A percentile compares a stretch with the other conserved stretches of the same genome.
Evolutionary conservation across 116 monocot species (phyloP).

Genomic region (Cymodocea nodosa): DNA sequence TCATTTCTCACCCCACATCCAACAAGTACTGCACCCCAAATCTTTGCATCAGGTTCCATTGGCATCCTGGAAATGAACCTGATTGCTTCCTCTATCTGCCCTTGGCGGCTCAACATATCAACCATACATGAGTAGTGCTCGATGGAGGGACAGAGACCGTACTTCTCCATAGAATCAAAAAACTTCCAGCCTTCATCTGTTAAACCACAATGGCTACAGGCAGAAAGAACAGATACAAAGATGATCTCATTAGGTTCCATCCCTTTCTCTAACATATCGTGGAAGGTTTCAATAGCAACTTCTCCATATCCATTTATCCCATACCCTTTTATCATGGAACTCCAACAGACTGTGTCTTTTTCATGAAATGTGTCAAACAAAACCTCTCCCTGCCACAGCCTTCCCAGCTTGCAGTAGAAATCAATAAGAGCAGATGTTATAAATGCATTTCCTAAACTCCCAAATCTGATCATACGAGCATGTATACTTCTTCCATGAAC

Average conservation of each 20-base stretch:
- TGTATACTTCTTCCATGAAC: constrained; percentile 33
- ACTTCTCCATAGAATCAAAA: constrained; percentile 40
- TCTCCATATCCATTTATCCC: constrained; percentile 42
- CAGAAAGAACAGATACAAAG: constrained; percentile 40
- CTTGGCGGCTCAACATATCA: constrained; percentile 41
- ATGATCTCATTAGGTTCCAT: constrained; percentile 32
- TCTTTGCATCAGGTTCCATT: constrained; percentile 26
- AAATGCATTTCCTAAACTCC: constrained; percentile 11
- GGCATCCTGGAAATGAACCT: constrained; percentile 32
- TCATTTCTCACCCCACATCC: constrained; percentile 20
- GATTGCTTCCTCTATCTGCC: constrained; percentile 26
- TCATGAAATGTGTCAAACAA: constrained; percentile 18
- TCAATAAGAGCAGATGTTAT: constrained; percentile 36
- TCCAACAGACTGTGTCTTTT: constrained; percentile 46
- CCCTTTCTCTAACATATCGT: constrained; percentile 28
- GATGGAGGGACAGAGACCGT: constrained; percentile 24
- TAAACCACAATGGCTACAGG: constrained; percentile 42
- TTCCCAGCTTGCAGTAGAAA: constrained; percentile 45
- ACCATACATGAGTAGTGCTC: constrained; percentile 46
- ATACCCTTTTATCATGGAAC: constrained; percentile 61
- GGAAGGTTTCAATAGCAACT: constrained; percentile 24
- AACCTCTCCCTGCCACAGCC: constrained; percentile 19
- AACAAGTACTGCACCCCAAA: constrained; percentile 32
- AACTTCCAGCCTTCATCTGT: constrained; percentile 37
- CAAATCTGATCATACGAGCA: constrained; percentile 21